A percentile compares a stretch with the other conserved stretches of the same genome.
phyloP scores from a whole-genome alignment of 495 filamentous ascomycete genomes.

The Glarea lozoyensis region DNA sequence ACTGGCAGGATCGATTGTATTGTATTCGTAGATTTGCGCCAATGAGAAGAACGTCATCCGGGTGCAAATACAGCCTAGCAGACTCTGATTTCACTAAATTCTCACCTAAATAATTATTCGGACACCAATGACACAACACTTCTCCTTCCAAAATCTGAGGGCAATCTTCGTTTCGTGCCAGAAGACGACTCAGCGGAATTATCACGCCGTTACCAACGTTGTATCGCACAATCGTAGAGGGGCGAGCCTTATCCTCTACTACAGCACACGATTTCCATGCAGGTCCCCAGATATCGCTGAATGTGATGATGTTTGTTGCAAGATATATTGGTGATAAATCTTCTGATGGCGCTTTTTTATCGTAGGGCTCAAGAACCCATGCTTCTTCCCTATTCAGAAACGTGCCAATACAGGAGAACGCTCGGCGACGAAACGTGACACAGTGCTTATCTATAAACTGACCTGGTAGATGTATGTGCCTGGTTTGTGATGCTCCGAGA shows the following conservation, averaged over 20 bases:
- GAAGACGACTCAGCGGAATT: conserved; percentile 2
- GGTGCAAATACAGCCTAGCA: neutral
- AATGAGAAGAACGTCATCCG: conserved; percentile 7
- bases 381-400: conserved; percentile 5
- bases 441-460: conserved; percentile 2
- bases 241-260: neutral
- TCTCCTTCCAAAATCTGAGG: conserved; percentile 1
- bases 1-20: neutral
- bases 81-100: neutral
- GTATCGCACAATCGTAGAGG: conserved; percentile 5
- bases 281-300: conserved; percentile 13
- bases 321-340: conserved; percentile 3
- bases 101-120: conserved; percentile 5
- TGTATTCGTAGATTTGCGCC: conserved; percentile 1
- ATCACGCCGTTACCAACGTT: conserved; percentile 11
- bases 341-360: neutral
- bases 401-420: conserved; percentile 6
- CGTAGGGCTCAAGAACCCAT: conserved; percentile 6
- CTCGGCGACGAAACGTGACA: conserved; percentile 6
- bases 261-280: conserved; percentile 7
- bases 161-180: neutral
- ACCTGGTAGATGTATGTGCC: neutral
- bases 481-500: neutral
- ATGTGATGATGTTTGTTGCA: conserved; percentile 8
- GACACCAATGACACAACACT: conserved; percentile 11